phyloP scores from a whole-genome alignment of 169 alveolate genomes.

The Plasmodium relictum region DNA sequence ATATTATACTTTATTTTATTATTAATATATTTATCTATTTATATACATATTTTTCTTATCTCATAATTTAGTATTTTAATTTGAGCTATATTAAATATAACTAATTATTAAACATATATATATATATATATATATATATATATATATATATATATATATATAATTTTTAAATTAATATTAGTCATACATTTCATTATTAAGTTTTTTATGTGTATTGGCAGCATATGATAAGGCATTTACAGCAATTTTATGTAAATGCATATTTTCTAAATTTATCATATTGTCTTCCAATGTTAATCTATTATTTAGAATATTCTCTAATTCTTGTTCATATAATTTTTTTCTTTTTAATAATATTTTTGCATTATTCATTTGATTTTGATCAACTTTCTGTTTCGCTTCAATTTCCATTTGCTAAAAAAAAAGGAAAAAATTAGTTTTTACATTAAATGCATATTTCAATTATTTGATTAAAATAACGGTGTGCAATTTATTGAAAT shows the following conservation, averaged over 20 bases:
- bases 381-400: slow-evolving; percentile 71
- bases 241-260: slow-evolving; percentile 85
- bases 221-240: slow-evolving; percentile 81
- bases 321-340: slow-evolving; percentile 84
- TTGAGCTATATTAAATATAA: background rate
- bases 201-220: slow-evolving; percentile 71
- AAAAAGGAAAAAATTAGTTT: background rate
- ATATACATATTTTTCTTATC: background rate
- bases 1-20: too few relatives aligned
- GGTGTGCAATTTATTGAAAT: background rate
- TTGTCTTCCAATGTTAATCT: slow-evolving; percentile 85
- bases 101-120: background rate
- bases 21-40: background rate
- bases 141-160: background rate
- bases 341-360: slow-evolving; percentile 81
- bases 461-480: background rate
- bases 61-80: too few relatives aligned
- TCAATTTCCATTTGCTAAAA: slow-evolving; percentile 73
- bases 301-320: slow-evolving; percentile 77
- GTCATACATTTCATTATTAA: slow-evolving; percentile 69
- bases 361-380: slow-evolving; percentile 79
- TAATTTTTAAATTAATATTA: background rate
- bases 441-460: background rate
- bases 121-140: slow-evolving; percentile 4
- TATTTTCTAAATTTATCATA: slow-evolving; percentile 85